Evolutionary conservation across 345 rosid genomes (phyloP).

Genomic region (Syzygium jambos): DNA sequence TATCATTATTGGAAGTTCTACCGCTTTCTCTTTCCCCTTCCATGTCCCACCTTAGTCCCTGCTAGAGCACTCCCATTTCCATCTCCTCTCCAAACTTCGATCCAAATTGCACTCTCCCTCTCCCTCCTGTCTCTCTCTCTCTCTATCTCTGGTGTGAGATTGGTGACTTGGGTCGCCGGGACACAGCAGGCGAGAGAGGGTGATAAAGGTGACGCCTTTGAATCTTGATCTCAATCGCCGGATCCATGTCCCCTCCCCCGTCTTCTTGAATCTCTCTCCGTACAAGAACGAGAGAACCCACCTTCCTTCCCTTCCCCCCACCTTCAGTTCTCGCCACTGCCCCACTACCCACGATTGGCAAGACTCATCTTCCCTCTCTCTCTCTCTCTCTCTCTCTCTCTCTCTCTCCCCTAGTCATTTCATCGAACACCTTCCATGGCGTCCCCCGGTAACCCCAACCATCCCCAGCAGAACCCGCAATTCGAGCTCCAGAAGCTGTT

Average conservation of each 20-base stretch:
- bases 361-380: neutral
- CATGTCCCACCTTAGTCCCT: neutral
- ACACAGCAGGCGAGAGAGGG: neutral
- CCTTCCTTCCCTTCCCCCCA: neutral
- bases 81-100: neutral
- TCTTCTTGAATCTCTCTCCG: neutral
- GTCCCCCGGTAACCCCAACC: neutral
- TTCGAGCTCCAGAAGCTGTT: conserved; percentile 1
- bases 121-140: neutral
- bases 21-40: fast-evolving
- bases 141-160: neutral
- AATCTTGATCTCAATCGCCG: neutral
- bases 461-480: neutral
- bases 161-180: neutral
- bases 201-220: neutral
- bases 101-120: neutral
- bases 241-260: neutral
- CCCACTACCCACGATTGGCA: neutral
- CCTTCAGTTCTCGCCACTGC: neutral
- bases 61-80: neutral
- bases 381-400: too few relatives aligned
- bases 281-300: neutral
- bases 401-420: neutral
- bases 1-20: neutral
- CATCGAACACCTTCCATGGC: conserved; percentile 4